A percentile compares a stretch with the other conserved stretches of the same genome.
These are phyloP conservation scores for Peniophora sp. DNA, from an alignment of 1,284 basidiomycete species.

Conservation along the genomic window DNA sequence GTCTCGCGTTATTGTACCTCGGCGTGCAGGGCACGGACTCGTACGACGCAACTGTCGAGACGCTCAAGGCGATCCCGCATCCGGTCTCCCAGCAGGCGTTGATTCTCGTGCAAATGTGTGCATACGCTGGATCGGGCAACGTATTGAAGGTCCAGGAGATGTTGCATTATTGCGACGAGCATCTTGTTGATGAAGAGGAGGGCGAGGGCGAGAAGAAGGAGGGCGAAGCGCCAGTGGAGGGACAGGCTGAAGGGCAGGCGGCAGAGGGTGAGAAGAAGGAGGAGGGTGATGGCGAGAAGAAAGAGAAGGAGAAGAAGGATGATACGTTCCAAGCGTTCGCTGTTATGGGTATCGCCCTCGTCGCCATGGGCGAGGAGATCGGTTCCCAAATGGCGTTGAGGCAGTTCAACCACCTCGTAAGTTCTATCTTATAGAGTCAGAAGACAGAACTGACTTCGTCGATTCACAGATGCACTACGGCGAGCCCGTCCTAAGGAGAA, in stretches of 20 bases:
- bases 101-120: constrained; percentile 90
- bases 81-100: constrained; percentile 88
- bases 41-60: constrained; percentile 93
- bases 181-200: constrained; percentile 43
- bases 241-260: constrained; percentile 50
- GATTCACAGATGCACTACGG: constrained; percentile 90
- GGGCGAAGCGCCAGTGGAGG: constrained; percentile 25
- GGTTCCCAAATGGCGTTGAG: constrained; percentile 95
- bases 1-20: constrained; percentile 87
- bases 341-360: constrained; percentile 88
- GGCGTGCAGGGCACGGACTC: constrained; percentile 69
- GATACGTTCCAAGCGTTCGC: constrained; percentile 92
- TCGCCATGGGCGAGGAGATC: constrained; percentile 98
- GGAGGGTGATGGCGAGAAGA: constrained; percentile 42
- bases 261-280: constrained; percentile 48
- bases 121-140: constrained; percentile 94
- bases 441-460: constrained; percentile 2
- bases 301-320: constrained; percentile 40
- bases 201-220: constrained; percentile 43
- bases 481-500: constrained; percentile 86
- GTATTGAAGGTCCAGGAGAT: constrained; percentile 92
- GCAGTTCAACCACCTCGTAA: constrained; percentile 89
- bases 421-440: constrained; percentile 17
- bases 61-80: constrained; percentile 92
- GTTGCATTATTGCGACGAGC: constrained; percentile 92